Conservation (phyloP, 2,329 filamentous ascomycete genomes). For the Remersonia thermophila region DNA sequence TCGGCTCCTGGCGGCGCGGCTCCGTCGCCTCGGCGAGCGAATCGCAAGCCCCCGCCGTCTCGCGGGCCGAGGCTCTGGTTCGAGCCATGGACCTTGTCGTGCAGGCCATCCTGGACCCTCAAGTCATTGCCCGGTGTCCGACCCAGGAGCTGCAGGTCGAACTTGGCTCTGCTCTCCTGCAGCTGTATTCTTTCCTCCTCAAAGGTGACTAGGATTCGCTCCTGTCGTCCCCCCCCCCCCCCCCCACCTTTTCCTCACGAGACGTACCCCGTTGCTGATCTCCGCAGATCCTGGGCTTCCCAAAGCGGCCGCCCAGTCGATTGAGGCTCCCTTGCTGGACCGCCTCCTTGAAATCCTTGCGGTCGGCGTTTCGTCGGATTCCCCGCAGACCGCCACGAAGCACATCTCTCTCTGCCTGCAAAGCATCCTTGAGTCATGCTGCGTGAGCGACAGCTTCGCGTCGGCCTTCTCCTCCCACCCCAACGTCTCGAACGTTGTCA, state of each 20-base stretch:
- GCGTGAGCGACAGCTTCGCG: constrained; percentile 29
- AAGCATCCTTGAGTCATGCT: constrained; percentile 29
- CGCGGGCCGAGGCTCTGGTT: constrained; percentile 25
- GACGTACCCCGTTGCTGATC: too few relatives aligned
- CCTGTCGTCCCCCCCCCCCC: too few relatives aligned
- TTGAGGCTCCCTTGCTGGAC: constrained; percentile 20
- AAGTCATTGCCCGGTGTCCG: constrained; percentile 35
- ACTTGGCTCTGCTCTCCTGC: constrained; percentile 42
- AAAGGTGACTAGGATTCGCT: constrained; percentile 34
- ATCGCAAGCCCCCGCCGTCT: constrained; percentile 8
- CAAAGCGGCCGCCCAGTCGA: constrained; percentile 8
- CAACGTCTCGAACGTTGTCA: constrained; percentile 20
- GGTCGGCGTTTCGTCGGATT: constrained; percentile 13
- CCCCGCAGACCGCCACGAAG: constrained; percentile 19
- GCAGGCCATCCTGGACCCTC: constrained; percentile 45
- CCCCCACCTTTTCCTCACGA: too few relatives aligned
- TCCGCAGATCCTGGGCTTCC: constrained; percentile 13
- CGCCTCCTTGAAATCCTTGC: constrained; percentile 22
- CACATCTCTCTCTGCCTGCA: constrained; percentile 26
- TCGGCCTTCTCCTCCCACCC: constrained; percentile 22
- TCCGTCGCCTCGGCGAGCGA: neutral
- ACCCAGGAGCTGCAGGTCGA: constrained; percentile 33
- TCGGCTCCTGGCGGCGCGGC: constrained; percentile 27
- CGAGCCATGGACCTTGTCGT: constrained; percentile 43
- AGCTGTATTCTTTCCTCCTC: constrained; percentile 43